phyloP scores from a whole-genome alignment of 768 basidiomycete species.

The Boletus sp. region DNA sequence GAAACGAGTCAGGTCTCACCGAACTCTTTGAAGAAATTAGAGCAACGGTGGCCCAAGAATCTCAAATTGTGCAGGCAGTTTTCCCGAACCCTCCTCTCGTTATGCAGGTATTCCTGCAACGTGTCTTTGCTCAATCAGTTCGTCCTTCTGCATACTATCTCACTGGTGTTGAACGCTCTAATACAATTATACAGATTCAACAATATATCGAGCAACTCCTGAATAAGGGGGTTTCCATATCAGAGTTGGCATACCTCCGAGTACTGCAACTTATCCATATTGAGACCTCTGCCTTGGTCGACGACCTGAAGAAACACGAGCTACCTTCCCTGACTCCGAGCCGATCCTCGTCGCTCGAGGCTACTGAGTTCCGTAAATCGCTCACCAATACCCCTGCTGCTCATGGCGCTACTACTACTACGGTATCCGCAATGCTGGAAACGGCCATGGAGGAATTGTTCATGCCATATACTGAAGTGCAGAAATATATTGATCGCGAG shows the following conservation, averaged over 20 bases:
- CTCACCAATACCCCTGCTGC: constrained; percentile 44
- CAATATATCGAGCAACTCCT: constrained; percentile 92
- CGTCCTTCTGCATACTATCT: constrained; percentile 27
- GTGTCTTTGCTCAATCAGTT: constrained; percentile 97
- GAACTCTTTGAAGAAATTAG: constrained; percentile 87
- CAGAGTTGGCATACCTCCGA: constrained; percentile 88
- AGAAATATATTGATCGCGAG: constrained; percentile 89
- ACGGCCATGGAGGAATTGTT: constrained; percentile 95
- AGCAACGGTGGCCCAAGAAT: constrained; percentile 89
- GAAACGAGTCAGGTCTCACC: constrained; percentile 71
- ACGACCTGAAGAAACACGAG: constrained; percentile 91
- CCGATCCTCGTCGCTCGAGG: constrained; percentile 60
- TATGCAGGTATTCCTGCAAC: constrained; percentile 96
- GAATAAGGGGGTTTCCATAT: constrained; percentile 68
- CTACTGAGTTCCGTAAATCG: constrained; percentile 57
- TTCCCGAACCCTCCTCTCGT: constrained; percentile 96
- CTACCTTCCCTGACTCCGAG: constrained; percentile 61
- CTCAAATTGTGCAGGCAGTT: constrained; percentile 97
- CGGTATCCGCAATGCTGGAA: constrained; percentile 85
- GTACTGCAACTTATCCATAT: constrained; percentile 85
- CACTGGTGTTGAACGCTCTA: neutral
- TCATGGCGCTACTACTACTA: constrained; percentile 42
- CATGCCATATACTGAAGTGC: constrained; percentile 89
- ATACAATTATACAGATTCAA: constrained; percentile 67
- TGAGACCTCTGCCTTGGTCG: constrained; percentile 74